Evolutionary conservation across 495 filamentous ascomycete species (phyloP).

Genomic region (Penicillium daleae): DNA sequence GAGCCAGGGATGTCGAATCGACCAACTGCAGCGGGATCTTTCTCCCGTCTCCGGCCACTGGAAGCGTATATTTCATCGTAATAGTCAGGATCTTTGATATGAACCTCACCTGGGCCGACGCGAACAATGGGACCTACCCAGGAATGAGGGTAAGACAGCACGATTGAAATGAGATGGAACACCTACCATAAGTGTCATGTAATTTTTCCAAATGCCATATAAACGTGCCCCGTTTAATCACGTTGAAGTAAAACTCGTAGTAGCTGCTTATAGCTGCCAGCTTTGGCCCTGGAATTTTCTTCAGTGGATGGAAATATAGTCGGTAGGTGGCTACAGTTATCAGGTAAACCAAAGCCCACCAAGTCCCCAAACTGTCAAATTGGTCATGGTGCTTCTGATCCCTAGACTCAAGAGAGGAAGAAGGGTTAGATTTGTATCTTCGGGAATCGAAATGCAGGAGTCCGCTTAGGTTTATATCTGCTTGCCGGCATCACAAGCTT

Average conservation of each 20-base stretch:
- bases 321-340: slow-evolving; percentile 40
- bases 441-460: no score
- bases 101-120: slow-evolving; percentile 54
- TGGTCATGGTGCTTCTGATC: slow-evolving; percentile 16
- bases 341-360: slow-evolving; percentile 24
- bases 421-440: no score
- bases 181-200: slow-evolving; percentile 53
- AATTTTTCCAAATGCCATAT: slow-evolving; percentile 48
- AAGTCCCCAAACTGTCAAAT: slow-evolving; percentile 1
- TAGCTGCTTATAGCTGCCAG: slow-evolving; percentile 50
- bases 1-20: slow-evolving; percentile 25
- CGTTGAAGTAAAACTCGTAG: slow-evolving; percentile 58
- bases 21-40: slow-evolving; percentile 19
- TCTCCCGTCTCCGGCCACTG: slow-evolving; percentile 29
- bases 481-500: neutral
- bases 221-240: slow-evolving; percentile 41
- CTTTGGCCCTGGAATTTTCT: slow-evolving; percentile 48
- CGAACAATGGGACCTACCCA: slow-evolving; percentile 53
- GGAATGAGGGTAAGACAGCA: neutral
- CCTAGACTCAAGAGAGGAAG: no score
- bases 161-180: neutral
- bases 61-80: slow-evolving; percentile 42
- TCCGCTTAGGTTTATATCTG: neutral
- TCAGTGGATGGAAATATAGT: slow-evolving; percentile 55
- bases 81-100: slow-evolving; percentile 44